Conservation (phyloP, 2,329 filamentous ascomycete genomes). For the Diaporthe batatas region DNA sequence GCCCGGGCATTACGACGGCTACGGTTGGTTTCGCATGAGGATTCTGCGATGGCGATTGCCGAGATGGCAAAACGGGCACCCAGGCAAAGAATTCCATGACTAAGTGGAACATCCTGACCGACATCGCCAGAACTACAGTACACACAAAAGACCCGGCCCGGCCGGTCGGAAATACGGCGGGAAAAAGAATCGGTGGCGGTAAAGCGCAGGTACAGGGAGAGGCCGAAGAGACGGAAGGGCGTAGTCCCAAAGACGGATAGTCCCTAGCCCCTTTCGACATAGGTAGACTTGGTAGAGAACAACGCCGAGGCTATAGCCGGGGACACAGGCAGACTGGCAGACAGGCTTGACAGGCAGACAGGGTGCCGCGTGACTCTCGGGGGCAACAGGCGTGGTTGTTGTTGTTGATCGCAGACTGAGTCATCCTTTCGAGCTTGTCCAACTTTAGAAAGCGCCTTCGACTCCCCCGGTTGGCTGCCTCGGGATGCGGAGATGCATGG, state of each 20-base stretch:
- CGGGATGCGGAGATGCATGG: not conserved
- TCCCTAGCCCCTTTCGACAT: slow-evolving; percentile 17
- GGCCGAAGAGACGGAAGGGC: slow-evolving; percentile 23
- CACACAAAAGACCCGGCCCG: not conserved
- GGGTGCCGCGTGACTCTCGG: slow-evolving; percentile 12
- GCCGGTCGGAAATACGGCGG: slow-evolving; percentile 24
- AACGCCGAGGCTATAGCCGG: slow-evolving; percentile 7
- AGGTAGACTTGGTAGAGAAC: not conserved
- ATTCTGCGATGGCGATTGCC: not conserved
- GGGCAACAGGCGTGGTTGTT: slow-evolving; percentile 20
- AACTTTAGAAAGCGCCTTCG: not conserved
- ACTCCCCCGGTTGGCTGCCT: not conserved
- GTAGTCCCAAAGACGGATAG: slow-evolving; percentile 28
- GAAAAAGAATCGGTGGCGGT: slow-evolving; percentile 8
- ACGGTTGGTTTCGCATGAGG: not conserved
- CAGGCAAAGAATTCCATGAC: slow-evolving; percentile 24
- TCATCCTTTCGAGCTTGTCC: slow-evolving; percentile 3
- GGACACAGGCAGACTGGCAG: not conserved
- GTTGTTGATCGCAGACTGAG: slow-evolving; percentile 11
- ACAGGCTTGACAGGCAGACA: not conserved
- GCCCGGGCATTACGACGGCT: slow-evolving; percentile 2
- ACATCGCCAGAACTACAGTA: slow-evolving; percentile 21
- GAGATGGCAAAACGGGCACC: not conserved
- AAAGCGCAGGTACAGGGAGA: slow-evolving; percentile 5
- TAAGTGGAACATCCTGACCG: slow-evolving; percentile 28